Percentiles rank a stretch among this genome's conserved stretches.
Conservation (phyloP, 2,329 filamentous ascomycete species). For the Bisporella sp. region DNA sequence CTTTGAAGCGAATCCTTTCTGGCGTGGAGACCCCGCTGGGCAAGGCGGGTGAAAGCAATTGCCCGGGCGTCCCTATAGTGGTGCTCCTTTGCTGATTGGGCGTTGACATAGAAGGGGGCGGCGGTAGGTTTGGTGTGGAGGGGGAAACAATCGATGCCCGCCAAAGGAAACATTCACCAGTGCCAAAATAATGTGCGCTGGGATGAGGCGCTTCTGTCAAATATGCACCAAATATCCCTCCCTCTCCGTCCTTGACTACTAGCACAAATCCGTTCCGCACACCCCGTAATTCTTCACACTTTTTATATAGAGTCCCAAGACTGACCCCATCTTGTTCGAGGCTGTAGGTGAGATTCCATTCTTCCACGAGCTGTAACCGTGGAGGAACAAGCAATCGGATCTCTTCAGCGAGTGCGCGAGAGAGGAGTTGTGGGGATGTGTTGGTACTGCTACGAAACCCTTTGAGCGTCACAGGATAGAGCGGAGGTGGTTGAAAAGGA, state of each 20-base stretch:
- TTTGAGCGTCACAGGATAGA: conserved; percentile 69
- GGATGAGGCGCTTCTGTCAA: conserved; percentile 83
- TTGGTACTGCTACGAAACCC: conserved; percentile 59
- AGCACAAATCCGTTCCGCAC: conserved; percentile 82
- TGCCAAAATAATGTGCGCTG: conserved; percentile 81
- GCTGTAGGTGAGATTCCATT: conserved; percentile 83
- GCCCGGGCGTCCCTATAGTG: conserved; percentile 36
- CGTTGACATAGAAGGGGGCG: conserved; percentile 62
- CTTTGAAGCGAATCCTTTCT: conserved; percentile 87
- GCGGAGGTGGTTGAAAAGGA: conserved; percentile 80
- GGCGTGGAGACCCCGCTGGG: conserved; percentile 43
- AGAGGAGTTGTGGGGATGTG: conserved; percentile 58
- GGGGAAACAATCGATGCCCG: conserved; percentile 61
- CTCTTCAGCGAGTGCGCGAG: conserved; percentile 74
- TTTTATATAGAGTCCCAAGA: conserved; percentile 76
- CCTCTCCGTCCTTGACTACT: conserved; percentile 71
- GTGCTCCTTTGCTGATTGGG: conserved; percentile 55
- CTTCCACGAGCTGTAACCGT: conserved; percentile 76
- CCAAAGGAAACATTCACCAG: conserved; percentile 94
- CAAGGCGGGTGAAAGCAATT: conserved; percentile 14
- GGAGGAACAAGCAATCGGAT: conserved; percentile 85
- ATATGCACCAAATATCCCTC: conserved; percentile 87
- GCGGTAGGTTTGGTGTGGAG: conserved; percentile 43
- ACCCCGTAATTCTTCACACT: conserved; percentile 59
- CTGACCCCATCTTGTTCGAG: conserved; percentile 89